phyloP scores from a whole-genome alignment of 331 rosid species.

The Acacia pycnantha region DNA sequence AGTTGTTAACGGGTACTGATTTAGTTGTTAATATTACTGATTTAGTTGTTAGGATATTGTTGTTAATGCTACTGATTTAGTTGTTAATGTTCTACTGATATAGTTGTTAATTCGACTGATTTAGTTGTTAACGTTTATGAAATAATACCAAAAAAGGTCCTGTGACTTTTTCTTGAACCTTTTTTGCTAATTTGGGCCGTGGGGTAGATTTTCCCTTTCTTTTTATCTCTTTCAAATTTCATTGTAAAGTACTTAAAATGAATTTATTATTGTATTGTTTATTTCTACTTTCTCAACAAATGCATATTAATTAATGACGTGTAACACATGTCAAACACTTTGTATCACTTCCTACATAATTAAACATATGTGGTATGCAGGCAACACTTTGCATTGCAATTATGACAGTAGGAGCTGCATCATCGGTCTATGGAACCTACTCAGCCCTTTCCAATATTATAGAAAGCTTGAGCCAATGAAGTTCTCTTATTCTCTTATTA shows the following conservation, averaged over 20 bases:
- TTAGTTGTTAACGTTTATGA: too few species aligned
- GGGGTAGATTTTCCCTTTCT: too few species aligned
- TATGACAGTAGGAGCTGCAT: conserved; percentile 58
- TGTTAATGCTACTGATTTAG: too few species aligned
- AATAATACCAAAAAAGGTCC: too few species aligned
- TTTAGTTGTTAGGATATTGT: too few species aligned
- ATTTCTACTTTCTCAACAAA: not conserved
- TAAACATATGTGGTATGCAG: conserved; percentile 39
- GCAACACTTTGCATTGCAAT: conserved; percentile 47
- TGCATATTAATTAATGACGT: not conserved
- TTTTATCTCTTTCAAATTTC: not conserved
- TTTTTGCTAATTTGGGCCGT: too few species aligned
- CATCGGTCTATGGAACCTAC: conserved; percentile 64
- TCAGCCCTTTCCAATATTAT: conserved; percentile 67
- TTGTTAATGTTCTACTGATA: too few species aligned
- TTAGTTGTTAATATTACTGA: too few species aligned
- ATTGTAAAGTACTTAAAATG: not conserved
- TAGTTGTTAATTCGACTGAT: too few species aligned
- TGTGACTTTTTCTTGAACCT: too few species aligned
- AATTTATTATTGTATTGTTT: not conserved
- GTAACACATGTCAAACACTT: not conserved
- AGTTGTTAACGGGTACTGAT: too few species aligned
- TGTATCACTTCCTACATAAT: not conserved
- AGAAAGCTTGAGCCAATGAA: conserved; percentile 61
- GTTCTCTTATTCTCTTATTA: not conserved